Percentiles rank a stretch among this genome's conserved stretches.
Evolutionary conservation across 768 basidiomycete species (phyloP).

Genomic region (Tubosaeta brunneosetosa): DNA sequence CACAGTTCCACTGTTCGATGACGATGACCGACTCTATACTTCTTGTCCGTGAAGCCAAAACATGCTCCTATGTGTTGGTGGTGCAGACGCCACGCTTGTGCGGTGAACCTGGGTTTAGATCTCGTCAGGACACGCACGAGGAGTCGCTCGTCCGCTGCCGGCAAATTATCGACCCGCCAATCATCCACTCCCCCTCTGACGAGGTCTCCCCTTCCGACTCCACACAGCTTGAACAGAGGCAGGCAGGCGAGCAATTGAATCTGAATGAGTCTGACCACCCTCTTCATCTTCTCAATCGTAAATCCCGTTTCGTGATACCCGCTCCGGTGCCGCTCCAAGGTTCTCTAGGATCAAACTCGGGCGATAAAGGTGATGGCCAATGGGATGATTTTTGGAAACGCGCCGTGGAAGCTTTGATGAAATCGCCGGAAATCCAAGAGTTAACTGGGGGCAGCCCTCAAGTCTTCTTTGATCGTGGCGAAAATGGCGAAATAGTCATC

Average conservation of each 20-base stretch:
- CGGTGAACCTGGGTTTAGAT: conserved; percentile 87
- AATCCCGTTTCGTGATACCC: conserved; percentile 47
- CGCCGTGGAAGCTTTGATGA: conserved; percentile 26
- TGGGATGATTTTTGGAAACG: conserved; percentile 27
- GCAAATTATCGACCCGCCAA: conserved; percentile 48
- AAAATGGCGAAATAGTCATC: conserved; percentile 39
- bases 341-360: conserved; percentile 13
- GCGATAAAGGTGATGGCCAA: conserved; percentile 14
- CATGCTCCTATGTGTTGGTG: conserved; percentile 90
- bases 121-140: conserved; percentile 57
- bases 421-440: conserved; percentile 28
- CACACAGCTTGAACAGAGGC: conserved; percentile 29
- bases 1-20: conserved; percentile 93
- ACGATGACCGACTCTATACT: conserved; percentile 86
- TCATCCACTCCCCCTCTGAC: conserved; percentile 3
- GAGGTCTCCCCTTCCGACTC: conserved; percentile 22
- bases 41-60: conserved; percentile 89
- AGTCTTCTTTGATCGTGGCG: conserved; percentile 40
- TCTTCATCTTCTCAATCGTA: conserved; percentile 42
- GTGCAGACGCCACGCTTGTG: conserved; percentile 95
- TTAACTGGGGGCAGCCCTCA: conserved; percentile 29
- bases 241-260: conserved; percentile 24
- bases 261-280: conserved; percentile 56
- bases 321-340: conserved; percentile 14
- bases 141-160: conserved; percentile 76